Evolutionary conservation across 768 basidiomycete genomes (phyloP).

Genomic region (Chalciporus chontae): DNA sequence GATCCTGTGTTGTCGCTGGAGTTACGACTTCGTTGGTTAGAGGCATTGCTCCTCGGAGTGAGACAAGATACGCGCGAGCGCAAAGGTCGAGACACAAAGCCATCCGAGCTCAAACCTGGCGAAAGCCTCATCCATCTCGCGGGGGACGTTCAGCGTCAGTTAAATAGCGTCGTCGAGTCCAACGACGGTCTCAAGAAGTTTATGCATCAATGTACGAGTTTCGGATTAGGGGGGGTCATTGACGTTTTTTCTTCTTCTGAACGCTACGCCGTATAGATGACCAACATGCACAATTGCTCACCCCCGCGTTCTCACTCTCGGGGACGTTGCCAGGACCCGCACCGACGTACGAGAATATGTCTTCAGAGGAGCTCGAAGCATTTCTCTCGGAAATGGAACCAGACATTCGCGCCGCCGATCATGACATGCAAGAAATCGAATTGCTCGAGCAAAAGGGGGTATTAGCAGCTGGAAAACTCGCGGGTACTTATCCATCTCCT

Average conservation of each 20-base stretch:
- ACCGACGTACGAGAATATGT: constrained; percentile 62
- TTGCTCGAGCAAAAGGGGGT: constrained; percentile 67
- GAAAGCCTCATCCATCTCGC: constrained; percentile 58
- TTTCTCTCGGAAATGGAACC: constrained; percentile 77
- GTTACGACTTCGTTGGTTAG: constrained; percentile 74
- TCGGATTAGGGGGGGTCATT: background rate
- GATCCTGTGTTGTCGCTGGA: constrained; percentile 69
- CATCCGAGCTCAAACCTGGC: constrained; percentile 42
- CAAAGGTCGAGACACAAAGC: constrained; percentile 34
- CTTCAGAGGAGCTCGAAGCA: constrained; percentile 64
- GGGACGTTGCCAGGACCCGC: constrained; percentile 46
- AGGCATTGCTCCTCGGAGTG: constrained; percentile 69
- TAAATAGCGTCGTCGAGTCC: constrained; percentile 56
- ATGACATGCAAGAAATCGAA: constrained; percentile 78
- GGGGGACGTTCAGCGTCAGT: constrained; percentile 54
- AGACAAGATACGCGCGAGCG: constrained; percentile 45
- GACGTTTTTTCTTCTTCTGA: too few species aligned
- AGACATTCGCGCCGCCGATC: constrained; percentile 78
- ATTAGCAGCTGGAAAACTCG: constrained; percentile 66
- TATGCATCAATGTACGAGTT: constrained; percentile 63
- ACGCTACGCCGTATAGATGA: too few species aligned
- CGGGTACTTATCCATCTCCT: constrained; percentile 36
- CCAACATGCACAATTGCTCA: constrained; percentile 69
- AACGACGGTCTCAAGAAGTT: constrained; percentile 75
- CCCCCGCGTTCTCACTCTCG: constrained; percentile 74